Evolutionary conservation across 306 rosid genomes (phyloP), one percentile per base, ranked within the genome.

Genomic region (Alnus rubra): DNA sequence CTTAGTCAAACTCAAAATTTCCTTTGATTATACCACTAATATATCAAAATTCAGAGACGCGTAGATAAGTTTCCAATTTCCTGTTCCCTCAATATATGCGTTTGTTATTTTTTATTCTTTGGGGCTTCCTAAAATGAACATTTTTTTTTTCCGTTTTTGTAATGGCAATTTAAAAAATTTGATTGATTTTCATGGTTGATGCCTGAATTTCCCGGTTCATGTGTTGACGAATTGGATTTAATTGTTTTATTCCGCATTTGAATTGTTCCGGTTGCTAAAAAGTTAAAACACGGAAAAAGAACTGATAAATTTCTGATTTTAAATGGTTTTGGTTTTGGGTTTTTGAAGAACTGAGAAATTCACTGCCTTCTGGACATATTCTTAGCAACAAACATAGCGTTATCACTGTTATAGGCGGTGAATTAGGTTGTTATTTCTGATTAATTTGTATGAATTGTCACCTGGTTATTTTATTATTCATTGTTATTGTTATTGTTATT

Each of bases 111-210:
- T 18, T 4, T 47, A 7, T 35, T 71, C 58, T 59, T 69, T 71
- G 81, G 80, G 75, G 76, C 71, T 74, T 62, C 35, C 45, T n/a
- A n/a, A 28, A 53, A 7, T 48, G 39, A 31, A 37, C 28, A 53
- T 31, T 69, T 51, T n/a, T 18, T 31, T 69, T 51, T n/a, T 18
- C 14, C 71, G 30, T 42, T 70, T 78, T 28, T 7, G 79, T 67
- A 73, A 56, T 65, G 76, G 45, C 47, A 77, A 58, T 45, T 44
- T 55, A 8, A 11, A 47, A 47, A 47, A 28, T 83, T 19, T 55
- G 33, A 58, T 65, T 48, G 82, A 77, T 69, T 39, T 49, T 72
- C 65, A 1, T 62, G 69, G 10, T 62, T 23, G 44, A 11, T 33
- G 12, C 18, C 44, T 2, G 69, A 13, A 62, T 33, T 59, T 62